Evolutionary conservation across 768 basidiomycete species (phyloP).

Genomic region (Lentinus brumalis): DNA sequence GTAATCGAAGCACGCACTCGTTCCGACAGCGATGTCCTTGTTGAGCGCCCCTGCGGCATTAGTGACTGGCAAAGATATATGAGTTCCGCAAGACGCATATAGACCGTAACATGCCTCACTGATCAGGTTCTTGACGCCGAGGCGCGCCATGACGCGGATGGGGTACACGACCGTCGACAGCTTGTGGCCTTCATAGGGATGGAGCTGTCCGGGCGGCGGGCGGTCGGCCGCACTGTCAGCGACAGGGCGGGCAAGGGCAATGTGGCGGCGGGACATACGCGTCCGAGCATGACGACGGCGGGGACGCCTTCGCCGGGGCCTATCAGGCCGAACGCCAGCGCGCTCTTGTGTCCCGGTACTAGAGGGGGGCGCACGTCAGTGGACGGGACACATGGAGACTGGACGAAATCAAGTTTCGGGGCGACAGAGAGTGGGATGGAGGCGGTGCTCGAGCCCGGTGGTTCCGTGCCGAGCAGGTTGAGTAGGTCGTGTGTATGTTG

Average conservation of each 20-base stretch:
- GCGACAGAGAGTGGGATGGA: background rate
- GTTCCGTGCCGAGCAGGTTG: too few species aligned
- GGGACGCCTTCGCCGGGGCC: conserved; percentile 66
- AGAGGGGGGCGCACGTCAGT: background rate
- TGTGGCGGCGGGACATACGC: conserved; percentile 47
- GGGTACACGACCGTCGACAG: conserved; percentile 74
- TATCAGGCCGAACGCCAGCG: conserved; percentile 78
- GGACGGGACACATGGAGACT: background rate
- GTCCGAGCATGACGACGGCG: conserved; percentile 87
- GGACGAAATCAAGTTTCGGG: too few species aligned
- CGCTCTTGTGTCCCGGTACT: conserved; percentile 84
- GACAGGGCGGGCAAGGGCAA: background rate
- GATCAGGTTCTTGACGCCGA: conserved; percentile 77
- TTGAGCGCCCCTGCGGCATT: conserved; percentile 88
- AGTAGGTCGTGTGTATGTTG: too few species aligned
- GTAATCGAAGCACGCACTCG: conserved; percentile 53
- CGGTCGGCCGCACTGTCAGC: background rate
- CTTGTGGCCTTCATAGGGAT: conserved; percentile 82
- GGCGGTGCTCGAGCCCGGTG: too few species aligned
- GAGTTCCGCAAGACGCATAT: background rate
- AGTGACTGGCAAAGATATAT: conserved; percentile 55
- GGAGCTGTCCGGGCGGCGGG: conserved; percentile 53
- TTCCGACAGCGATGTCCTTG: conserved; percentile 72
- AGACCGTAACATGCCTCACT: conserved; percentile 46
- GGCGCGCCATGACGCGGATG: conserved; percentile 72